phyloP scores from a whole-genome alignment of 495 filamentous ascomycete genomes.

The Mytilinidion resinicola region DNA sequence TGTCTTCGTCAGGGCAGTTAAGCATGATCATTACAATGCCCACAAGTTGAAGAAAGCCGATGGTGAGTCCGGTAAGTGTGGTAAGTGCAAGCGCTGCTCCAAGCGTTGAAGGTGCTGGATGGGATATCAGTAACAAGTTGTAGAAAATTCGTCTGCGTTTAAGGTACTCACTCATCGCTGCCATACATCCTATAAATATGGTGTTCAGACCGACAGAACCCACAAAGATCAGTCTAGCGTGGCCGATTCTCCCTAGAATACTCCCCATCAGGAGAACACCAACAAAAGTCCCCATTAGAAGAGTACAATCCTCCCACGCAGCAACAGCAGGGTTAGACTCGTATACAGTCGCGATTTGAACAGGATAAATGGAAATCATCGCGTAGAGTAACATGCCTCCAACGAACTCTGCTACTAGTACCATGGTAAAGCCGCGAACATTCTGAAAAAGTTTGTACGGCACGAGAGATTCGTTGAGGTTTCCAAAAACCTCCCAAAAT shows the following conservation, averaged over 20 bases:
- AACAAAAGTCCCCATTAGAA: neutral
- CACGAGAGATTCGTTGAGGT: slow-evolving; percentile 5
- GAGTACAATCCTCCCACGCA: neutral
- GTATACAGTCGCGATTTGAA: neutral
- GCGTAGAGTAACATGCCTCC: neutral
- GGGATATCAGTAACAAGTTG: neutral
- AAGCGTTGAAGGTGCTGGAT: neutral
- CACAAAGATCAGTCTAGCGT: neutral
- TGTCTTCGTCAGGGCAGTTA: neutral
- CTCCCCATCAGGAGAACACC: neutral
- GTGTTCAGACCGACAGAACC: neutral
- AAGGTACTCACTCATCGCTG: neutral
- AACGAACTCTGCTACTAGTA: neutral
- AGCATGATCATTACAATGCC: neutral
- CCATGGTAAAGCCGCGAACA: neutral
- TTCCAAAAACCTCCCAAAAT: slow-evolving; percentile 15
- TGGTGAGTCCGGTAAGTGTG: neutral
- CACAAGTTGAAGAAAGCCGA: neutral
- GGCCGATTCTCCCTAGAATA: neutral
- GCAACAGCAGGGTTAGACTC: neutral
- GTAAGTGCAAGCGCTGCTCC: neutral
- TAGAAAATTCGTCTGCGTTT: neutral
- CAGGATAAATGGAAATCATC: neutral
- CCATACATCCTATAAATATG: neutral
- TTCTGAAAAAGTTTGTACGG: slow-evolving; percentile 2